Percentiles rank a stretch among this genome's conserved stretches.
These are phyloP conservation scores for Nephelium lappaceum DNA, from an alignment of 345 rosid species.

Conservation along the genomic window DNA sequence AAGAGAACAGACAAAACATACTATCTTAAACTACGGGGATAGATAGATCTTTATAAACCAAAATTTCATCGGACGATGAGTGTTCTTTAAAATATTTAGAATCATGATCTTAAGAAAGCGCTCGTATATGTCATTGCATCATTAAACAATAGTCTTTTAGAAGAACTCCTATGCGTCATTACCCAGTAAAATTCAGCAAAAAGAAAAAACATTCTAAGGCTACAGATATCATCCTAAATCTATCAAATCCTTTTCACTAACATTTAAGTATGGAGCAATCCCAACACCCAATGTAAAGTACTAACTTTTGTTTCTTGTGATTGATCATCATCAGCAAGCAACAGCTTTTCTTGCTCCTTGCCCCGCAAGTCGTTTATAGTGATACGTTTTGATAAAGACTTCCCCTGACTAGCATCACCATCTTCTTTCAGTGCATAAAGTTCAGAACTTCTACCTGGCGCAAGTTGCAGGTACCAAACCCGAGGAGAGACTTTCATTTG, in stretches of 20 bases:
- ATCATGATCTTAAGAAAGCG: constrained; percentile 98
- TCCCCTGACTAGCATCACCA: constrained; percentile 46
- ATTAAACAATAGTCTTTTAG: constrained; percentile 14
- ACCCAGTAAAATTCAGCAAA: constrained; percentile 41
- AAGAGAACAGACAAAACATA: constrained; percentile 4
- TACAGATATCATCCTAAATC: not conserved
- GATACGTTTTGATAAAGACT: constrained; percentile 64
- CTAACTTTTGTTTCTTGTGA: constrained; percentile 57
- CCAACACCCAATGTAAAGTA: constrained; percentile 19
- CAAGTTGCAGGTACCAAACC: constrained; percentile 97
- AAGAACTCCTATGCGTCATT: not conserved
- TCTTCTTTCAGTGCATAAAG: constrained; percentile 68
- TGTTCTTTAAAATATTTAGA: constrained; percentile 88
- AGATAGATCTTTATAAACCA: constrained; percentile 99
- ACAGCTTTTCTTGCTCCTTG: constrained; percentile 85
- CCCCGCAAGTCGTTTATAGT: constrained; percentile 93
- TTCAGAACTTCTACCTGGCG: constrained; percentile 95
- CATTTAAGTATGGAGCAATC: constrained; percentile 1
- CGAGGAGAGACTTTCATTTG: constrained; percentile 99
- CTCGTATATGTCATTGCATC: constrained; percentile 65
- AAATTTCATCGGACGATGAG: constrained; percentile 88
- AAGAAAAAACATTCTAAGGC: constrained; percentile 12
- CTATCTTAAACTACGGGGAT: constrained; percentile 95
- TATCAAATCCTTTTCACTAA: not conserved
- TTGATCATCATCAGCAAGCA: constrained; percentile 62